Evolutionary conservation across 2,329 filamentous ascomycete species (phyloP).

Genomic region (Colletotrichum caudatum): DNA sequence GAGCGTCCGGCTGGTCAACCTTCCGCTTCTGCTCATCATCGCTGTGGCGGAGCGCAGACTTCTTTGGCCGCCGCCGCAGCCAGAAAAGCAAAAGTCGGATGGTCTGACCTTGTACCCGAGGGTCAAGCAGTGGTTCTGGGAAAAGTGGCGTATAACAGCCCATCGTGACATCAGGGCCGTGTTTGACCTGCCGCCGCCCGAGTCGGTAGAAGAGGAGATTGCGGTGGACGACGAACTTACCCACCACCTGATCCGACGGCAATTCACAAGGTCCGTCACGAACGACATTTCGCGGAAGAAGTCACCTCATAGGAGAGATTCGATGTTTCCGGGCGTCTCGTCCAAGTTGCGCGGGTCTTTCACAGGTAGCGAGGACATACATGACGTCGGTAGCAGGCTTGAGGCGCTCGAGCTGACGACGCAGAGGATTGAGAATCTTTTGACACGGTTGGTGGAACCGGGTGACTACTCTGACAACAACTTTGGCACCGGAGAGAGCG

Average conservation of each 20-base stretch:
- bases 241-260: slow-evolving; percentile 67
- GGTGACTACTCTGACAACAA: slow-evolving; percentile 47
- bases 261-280: slow-evolving; percentile 63
- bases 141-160: slow-evolving; percentile 75
- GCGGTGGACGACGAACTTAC: slow-evolving; percentile 70
- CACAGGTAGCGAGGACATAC: slow-evolving; percentile 59
- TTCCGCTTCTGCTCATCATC: slow-evolving; percentile 79
- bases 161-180: slow-evolving; percentile 80
- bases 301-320: slow-evolving; percentile 63
- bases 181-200: slow-evolving; percentile 77
- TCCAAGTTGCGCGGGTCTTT: slow-evolving; percentile 64
- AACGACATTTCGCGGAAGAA: slow-evolving; percentile 50
- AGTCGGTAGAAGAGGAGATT: slow-evolving; percentile 68
- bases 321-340: slow-evolving; percentile 66
- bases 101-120: slow-evolving; percentile 45
- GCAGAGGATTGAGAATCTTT: slow-evolving; percentile 61
- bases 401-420: slow-evolving; percentile 64
- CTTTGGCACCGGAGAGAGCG: slow-evolving; percentile 46
- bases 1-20: slow-evolving; percentile 78
- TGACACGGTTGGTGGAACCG: slow-evolving; percentile 52
- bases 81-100: slow-evolving; percentile 42
- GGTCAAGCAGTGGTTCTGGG: slow-evolving; percentile 68
- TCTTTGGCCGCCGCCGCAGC: slow-evolving; percentile 64
- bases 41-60: slow-evolving; percentile 76
- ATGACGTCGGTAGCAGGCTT: slow-evolving; percentile 59